These are phyloP conservation scores for Lactifluus rugatus DNA, from an alignment of 768 basidiomycete species.

Conservation along the genomic window DNA sequence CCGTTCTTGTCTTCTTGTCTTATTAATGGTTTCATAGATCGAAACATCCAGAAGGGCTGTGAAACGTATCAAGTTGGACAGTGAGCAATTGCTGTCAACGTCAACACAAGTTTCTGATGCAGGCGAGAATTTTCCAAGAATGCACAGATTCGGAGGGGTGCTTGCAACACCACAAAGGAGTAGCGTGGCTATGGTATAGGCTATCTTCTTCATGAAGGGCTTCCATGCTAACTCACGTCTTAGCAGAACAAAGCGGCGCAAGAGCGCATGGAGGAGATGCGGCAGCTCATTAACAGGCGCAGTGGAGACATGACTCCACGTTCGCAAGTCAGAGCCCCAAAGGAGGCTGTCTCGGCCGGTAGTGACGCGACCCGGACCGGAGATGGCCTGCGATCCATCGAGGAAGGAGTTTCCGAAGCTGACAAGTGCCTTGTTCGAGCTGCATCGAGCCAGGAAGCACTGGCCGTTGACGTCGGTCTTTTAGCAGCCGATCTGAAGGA, in stretches of 20 bases:
- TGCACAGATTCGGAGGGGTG: conserved; percentile 42
- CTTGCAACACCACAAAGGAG: conserved; percentile 38
- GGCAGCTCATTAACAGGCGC: conserved; percentile 55
- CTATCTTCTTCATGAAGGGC: conserved; percentile 25
- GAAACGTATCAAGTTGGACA: conserved; percentile 67
- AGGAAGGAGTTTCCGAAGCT: conserved; percentile 44
- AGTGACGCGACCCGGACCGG: conserved; percentile 16
- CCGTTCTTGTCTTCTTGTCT: not conserved
- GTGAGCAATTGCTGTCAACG: conserved; percentile 32
- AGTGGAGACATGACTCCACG: conserved; percentile 34
- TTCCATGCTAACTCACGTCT: not conserved
- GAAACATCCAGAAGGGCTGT: conserved; percentile 59
- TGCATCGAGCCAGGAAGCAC: conserved; percentile 42
- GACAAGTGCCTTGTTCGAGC: conserved; percentile 48
- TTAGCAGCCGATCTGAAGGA: conserved; percentile 46
- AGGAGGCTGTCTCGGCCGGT: conserved; percentile 27
- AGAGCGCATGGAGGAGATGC: conserved; percentile 78
- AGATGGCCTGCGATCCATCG: conserved; percentile 39
- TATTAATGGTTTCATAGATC: conserved; percentile 36
- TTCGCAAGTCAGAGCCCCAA: conserved; percentile 20
- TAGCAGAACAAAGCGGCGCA: conserved; percentile 62
- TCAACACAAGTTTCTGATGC: conserved; percentile 14
- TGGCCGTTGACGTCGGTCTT: conserved; percentile 41
- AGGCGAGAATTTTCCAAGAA: conserved; percentile 29
- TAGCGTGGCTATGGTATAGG: conserved; percentile 24